Evolutionary conservation across 306 rosid genomes (phyloP), one percentile per base, ranked within the genome.

Genomic region (Quillaja saponaria): DNA sequence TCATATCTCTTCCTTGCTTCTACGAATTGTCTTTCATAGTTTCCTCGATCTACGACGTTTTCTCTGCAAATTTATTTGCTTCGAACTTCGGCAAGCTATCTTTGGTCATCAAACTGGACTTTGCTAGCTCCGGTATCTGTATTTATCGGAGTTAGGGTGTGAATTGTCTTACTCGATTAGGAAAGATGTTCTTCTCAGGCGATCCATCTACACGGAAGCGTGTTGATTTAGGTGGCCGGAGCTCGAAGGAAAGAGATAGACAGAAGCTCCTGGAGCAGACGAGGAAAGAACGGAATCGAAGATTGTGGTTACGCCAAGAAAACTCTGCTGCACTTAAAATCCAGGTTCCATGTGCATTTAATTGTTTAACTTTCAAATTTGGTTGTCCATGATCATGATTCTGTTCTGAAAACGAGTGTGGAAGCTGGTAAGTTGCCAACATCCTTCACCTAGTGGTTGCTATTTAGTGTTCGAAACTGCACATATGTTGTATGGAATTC

Each of bases 141-240:
- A 1, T 11, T 7, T 12, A 12, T 65, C 17, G 46, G 51, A 60
- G 44, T 48, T 76, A 69, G 75, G 76, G 74, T 46, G 78, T 60
- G 54, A 70, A 71, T 73, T 60, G 58, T 59, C 54, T 8, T 59
- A 56, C 33, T 61, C 56, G 21, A 34, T 49, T 44, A 20, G 18
- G 75, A 49, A 41, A 59, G 58, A 91, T 91, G 97, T 88, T 71
- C 83, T 91, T 91, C 84, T 72, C 91, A 15, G 97, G 97, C 67
- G 97, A 91, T 88, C 79, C 97, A 1, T 91, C 96, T 10, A 82
- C 78, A 49, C 87, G 96, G 64, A 91, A 91, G 78, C 95, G 97
- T 13, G 97, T 91, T 6, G 96, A 88, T 88, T 85, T 91, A 71
- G 95, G 96, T 15, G 97, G 97, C 44, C 85, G 96, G 37, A 91